Percentiles rank a stretch among this genome's conserved stretches.
Evolutionary conservation across 2,329 filamentous ascomycete genomes (phyloP).

Genomic region (Penicillium sp.): DNA sequence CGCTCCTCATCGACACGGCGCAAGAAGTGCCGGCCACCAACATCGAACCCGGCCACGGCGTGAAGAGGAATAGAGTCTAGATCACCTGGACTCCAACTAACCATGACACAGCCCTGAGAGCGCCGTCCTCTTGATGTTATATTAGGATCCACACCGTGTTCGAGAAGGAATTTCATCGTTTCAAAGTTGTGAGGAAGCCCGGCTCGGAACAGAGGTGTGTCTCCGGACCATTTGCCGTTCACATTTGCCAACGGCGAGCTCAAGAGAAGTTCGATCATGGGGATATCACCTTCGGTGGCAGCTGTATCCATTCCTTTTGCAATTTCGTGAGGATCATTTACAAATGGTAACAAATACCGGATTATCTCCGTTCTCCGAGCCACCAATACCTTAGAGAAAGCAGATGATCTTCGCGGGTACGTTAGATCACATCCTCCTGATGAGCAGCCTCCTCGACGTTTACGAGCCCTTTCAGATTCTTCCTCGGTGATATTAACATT

Average conservation of each 20-base stretch:
- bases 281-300: conserved; percentile 4
- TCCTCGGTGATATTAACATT: neutral
- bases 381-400: neutral
- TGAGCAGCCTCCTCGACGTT: neutral
- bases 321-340: neutral
- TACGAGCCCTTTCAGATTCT: neutral
- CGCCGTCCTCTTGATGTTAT: conserved; percentile 4
- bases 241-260: conserved; percentile 4
- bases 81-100: neutral
- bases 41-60: conserved; percentile 7
- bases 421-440: neutral
- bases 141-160: conserved; percentile 12
- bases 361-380: neutral
- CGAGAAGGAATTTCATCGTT: conserved; percentile 7
- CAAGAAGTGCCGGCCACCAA: neutral
- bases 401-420: neutral
- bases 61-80: conserved; percentile 7
- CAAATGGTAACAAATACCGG: neutral
- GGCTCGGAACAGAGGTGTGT: conserved; percentile 9
- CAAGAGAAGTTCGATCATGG: conserved; percentile 8
- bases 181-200: conserved; percentile 7
- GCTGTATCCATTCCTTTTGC: neutral
- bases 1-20: too few species aligned
- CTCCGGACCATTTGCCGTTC: neutral
- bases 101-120: conserved; percentile 9